phyloP scores from a whole-genome alignment of 2,329 filamentous ascomycete species.

The Alternaria sp. region DNA sequence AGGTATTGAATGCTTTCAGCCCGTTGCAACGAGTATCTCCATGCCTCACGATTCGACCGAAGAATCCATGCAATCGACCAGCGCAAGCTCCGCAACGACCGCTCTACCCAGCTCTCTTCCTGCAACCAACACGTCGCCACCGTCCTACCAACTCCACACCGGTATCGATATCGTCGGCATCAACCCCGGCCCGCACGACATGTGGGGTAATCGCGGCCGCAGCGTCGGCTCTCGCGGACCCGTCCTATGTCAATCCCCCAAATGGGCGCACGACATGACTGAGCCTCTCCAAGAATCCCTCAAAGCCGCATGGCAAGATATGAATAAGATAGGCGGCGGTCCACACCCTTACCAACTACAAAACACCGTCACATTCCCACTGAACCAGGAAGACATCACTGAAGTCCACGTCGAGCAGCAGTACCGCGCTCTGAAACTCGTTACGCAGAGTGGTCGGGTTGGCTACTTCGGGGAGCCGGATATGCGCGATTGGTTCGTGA shows the following conservation, averaged over 20 bases:
- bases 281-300: background rate
- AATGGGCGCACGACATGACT: background rate
- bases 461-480: slow-evolving; percentile 15
- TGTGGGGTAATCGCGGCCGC: background rate
- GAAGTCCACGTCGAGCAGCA: slow-evolving; percentile 21
- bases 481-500: slow-evolving; percentile 8
- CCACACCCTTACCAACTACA: background rate
- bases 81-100: background rate
- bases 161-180: slow-evolving; percentile 1
- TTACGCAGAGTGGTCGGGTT: slow-evolving; percentile 20
- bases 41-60: background rate
- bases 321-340: background rate
- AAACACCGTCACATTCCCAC: slow-evolving; percentile 11
- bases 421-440: slow-evolving; percentile 17
- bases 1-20: slow-evolving; percentile 9
- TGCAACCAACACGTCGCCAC: background rate
- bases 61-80: background rate
- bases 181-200: background rate
- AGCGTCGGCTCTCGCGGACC: background rate
- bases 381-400: slow-evolving; percentile 23
- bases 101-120: background rate
- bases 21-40: background rate
- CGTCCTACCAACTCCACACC: background rate
- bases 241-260: background rate
- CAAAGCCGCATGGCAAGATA: background rate